Evolutionary conservation across 495 filamentous ascomycete species (phyloP).

Genomic region (Trichoderma orchidacearum): DNA sequence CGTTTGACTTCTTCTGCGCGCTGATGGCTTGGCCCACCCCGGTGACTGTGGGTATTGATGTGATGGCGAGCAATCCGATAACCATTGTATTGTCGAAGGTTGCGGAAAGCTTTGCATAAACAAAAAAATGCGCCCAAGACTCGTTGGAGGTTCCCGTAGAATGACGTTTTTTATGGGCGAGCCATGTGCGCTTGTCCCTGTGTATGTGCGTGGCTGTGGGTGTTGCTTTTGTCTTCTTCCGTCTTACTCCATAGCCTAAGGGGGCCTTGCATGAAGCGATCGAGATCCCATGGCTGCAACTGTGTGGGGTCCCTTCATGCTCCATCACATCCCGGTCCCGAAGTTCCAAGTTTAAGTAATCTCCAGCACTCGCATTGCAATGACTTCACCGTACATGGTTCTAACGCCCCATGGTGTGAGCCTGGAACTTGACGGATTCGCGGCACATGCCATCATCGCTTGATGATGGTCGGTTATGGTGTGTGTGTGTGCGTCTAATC

Average conservation of each 20-base stretch:
- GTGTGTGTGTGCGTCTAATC: background rate
- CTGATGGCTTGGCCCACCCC: slow-evolving; percentile 35
- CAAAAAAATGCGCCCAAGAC: background rate
- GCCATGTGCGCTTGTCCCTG: background rate
- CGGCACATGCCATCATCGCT: too few relatives aligned
- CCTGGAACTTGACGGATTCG: background rate
- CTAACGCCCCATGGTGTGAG: background rate
- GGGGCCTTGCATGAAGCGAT: background rate
- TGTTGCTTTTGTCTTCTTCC: too few relatives aligned
- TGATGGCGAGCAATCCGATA: slow-evolving; percentile 32
- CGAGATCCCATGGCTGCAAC: background rate
- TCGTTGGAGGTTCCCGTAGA: background rate
- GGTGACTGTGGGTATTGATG: slow-evolving; percentile 34
- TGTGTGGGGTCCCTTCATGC: background rate
- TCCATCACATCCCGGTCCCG: background rate
- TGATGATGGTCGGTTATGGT: too few relatives aligned
- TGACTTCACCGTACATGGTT: background rate
- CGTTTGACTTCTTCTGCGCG: slow-evolving; percentile 34
- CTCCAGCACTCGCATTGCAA: background rate
- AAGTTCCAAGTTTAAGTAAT: background rate
- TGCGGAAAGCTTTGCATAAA: background rate
- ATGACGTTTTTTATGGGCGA: slow-evolving; percentile 1
- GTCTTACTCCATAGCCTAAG: background rate
- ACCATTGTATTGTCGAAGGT: slow-evolving; percentile 10
- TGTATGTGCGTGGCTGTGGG: background rate